These are phyloP conservation scores for Globisporangium yorkense DNA, from an alignment of 352 stramenopile genomes.

Conservation along the genomic window DNA sequence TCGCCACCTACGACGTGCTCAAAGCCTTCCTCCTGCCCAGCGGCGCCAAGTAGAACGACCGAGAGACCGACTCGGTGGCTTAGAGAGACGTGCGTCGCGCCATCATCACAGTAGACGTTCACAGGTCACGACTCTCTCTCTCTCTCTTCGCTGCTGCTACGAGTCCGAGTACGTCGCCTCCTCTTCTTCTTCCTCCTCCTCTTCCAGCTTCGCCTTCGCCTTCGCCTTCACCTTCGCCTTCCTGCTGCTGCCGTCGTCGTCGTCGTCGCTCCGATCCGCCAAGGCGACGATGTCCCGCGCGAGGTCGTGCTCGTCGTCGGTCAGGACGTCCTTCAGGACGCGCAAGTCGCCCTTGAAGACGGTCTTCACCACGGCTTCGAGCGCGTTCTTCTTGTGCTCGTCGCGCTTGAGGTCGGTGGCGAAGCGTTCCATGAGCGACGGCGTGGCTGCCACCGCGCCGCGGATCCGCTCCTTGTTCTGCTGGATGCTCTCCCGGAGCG, in stretches of 20 bases:
- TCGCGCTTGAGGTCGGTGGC: slow-evolving; percentile 62
- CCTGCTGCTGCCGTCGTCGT: slow-evolving; percentile 3
- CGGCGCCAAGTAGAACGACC: slow-evolving; percentile 3
- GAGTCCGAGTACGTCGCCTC: slow-evolving; percentile 7
- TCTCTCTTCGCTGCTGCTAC: background rate
- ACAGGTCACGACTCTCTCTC: background rate
- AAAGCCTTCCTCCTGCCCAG: slow-evolving; percentile 31
- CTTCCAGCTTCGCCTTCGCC: slow-evolving; percentile 5
- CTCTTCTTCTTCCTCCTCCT: slow-evolving; percentile 8
- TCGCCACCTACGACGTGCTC: slow-evolving; percentile 80
- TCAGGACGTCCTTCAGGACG: slow-evolving; percentile 58
- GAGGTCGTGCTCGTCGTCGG: slow-evolving; percentile 61
- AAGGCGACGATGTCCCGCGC: slow-evolving; percentile 45
- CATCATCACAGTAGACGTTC: background rate
- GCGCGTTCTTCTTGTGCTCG: slow-evolving; percentile 55
- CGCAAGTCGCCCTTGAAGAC: slow-evolving; percentile 62
- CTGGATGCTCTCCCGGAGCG: slow-evolving; percentile 54
- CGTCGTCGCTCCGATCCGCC: slow-evolving; percentile 14
- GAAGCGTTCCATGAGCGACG: slow-evolving; percentile 76
- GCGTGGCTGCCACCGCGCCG: slow-evolving; percentile 33
- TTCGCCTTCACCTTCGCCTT: slow-evolving; percentile 1
- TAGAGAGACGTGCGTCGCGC: background rate
- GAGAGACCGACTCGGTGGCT: background rate
- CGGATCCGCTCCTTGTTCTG: slow-evolving; percentile 61
- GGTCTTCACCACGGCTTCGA: slow-evolving; percentile 66